Evolutionary conservation across 129 eudicot species (phyloP).

Genomic region (Silybum marianum): DNA sequence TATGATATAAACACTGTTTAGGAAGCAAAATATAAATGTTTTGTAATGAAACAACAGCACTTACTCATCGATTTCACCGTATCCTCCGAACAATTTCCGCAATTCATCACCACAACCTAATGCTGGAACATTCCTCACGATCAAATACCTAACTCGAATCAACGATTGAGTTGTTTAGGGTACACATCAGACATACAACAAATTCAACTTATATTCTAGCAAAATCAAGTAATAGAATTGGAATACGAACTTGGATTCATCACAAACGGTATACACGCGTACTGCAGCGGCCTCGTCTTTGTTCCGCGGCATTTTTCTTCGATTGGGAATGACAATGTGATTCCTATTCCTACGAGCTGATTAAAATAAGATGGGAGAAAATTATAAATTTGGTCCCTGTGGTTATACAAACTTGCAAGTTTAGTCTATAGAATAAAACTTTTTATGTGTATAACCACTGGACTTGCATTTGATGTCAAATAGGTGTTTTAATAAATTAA

Average conservation of each 20-base stretch:
- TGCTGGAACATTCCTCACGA: slow-evolving; percentile 88
- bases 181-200: neutral
- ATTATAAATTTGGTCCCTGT: neutral
- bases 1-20: neutral
- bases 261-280: slow-evolving; percentile 89
- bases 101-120: slow-evolving; percentile 93
- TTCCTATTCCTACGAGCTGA: slow-evolving; percentile 9
- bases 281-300: slow-evolving; percentile 74
- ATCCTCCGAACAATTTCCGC: slow-evolving; percentile 55
- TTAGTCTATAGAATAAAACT: neutral
- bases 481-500: no score
- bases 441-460: no score
- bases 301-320: slow-evolving; percentile 55
- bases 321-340: neutral
- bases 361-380: neutral
- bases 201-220: neutral
- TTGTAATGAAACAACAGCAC: neutral
- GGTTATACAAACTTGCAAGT: neutral
- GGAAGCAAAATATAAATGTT: neutral
- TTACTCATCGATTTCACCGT: slow-evolving; percentile 84
- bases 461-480: no score
- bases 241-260: slow-evolving; percentile 78
- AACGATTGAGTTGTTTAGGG: slow-evolving; percentile 20
- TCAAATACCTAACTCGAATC: slow-evolving; percentile 53
- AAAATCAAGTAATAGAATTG: neutral